Base-by-base conservation (phyloP, 306 rosid genomes). In the Malus sieversii region DNA sequence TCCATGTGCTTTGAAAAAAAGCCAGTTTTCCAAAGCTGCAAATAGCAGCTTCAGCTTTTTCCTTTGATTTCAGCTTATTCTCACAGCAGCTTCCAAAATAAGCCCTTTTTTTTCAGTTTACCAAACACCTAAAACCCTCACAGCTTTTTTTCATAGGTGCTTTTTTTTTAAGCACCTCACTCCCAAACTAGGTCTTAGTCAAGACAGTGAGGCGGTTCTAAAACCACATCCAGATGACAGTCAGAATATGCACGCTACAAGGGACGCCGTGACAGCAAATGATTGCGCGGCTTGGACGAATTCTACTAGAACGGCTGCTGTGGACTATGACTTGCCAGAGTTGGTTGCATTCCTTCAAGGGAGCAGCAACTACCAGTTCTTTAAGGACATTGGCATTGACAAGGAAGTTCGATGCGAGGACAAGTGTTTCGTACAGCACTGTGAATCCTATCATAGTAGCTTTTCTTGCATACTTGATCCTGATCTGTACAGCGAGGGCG, bases 271-370 rank as follows among this genome's bases (percentile, higher is more conserved):
- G 55, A 15, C 20, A 51, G 55, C 55, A 15, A 16, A 8, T 51
- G 55, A 51, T 15, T 16, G 55, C 1, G 55, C 55, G 7, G 55
- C 20, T 51, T 51, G 72, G 48, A 84, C 44, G 19, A 74, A 68
- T 51, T 61, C 68, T 30, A 32, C 72, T 22, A 59, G 55, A 62
- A 76, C 77, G 48, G 82, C 75, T 63, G 70, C 84, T 1, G 70
- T 35, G 82, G 91, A 87, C 75, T 73, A 82, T 61, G 89, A 87
- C 58, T 57, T 82, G 11, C 96, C 97, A 12, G 97, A 93, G 76
- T 66, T 93, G 10, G 97, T 86, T 79, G 88, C 82, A 59, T 93
- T 93, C 82, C 82, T 90, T 81, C 96, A 87, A 55, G 94, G 88
- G 81, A 91, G 90, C 78, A 91, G 90, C 79, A 68, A 76, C 60